A percentile compares a stretch with the other conserved stretches of the same genome.
phyloP scores from a whole-genome alignment of 441 rosid genomes.

The Adansonia gregorii region DNA sequence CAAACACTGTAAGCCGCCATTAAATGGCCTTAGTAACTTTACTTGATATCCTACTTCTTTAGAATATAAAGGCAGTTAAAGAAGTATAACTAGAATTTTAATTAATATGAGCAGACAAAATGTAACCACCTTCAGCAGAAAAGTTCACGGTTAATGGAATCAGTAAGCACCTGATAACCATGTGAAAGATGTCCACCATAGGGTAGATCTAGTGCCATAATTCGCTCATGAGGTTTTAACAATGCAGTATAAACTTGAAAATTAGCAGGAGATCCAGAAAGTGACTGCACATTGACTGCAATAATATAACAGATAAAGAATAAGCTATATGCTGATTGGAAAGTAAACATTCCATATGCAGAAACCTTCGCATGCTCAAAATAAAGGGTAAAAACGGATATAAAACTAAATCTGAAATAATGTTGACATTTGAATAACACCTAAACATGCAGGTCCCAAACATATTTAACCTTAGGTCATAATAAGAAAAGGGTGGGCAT shows the following conservation, averaged over 20 bases:
- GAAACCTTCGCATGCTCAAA: background rate
- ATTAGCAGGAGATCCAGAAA: slow-evolving; percentile 97
- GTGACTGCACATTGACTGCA: slow-evolving; percentile 94
- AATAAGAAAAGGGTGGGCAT: background rate
- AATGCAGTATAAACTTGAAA: slow-evolving; percentile 94
- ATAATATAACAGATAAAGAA: slow-evolving; percentile 23
- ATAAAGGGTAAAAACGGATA: background rate
- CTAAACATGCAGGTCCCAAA: background rate
- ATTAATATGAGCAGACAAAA: background rate
- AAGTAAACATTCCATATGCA: background rate
- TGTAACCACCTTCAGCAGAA: slow-evolving; percentile 19
- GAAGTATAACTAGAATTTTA: background rate
- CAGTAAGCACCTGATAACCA: slow-evolving; percentile 83
- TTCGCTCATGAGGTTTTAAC: slow-evolving; percentile 92
- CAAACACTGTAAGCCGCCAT: slow-evolving; percentile 3
- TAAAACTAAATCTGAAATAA: background rate
- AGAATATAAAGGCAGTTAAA: background rate
- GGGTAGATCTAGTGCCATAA: slow-evolving; percentile 98
- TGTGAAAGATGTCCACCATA: slow-evolving; percentile 99
- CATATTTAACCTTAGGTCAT: background rate
- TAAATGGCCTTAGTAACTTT: slow-evolving; percentile 8
- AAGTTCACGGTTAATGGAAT: slow-evolving; percentile 15
- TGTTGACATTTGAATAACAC: background rate
- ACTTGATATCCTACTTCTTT: background rate
- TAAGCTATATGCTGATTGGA: slow-evolving; percentile 30